Conservation (phyloP, 2,329 filamentous ascomycete genomes). For the Dactylella cylindrospora region DNA sequence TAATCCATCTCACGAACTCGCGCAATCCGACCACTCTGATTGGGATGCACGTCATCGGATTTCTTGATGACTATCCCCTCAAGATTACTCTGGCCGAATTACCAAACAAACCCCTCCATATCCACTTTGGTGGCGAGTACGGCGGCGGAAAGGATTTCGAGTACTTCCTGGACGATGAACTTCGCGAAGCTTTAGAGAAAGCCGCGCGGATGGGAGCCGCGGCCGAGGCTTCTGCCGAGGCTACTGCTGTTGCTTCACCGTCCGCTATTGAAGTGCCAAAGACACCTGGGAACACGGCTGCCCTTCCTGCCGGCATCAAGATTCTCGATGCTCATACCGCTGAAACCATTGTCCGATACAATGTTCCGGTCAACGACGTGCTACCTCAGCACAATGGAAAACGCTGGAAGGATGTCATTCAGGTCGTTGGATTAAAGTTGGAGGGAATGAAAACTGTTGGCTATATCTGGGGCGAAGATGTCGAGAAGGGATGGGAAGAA, state of each 20-base stretch:
- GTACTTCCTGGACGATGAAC: slow-evolving; percentile 18
- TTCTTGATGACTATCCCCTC: slow-evolving; percentile 25
- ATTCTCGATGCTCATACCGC: slow-evolving; percentile 18
- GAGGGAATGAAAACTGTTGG: slow-evolving; percentile 18
- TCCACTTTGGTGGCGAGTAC: slow-evolving; percentile 21
- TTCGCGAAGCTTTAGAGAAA: slow-evolving; percentile 8
- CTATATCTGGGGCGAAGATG: slow-evolving; percentile 25
- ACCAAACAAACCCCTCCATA: slow-evolving; percentile 8
- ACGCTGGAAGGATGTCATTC: slow-evolving; percentile 15
- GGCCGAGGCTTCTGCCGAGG: too few relatives aligned
- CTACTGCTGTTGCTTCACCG: too few relatives aligned
- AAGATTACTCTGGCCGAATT: slow-evolving; percentile 2
- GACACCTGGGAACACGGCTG: too few relatives aligned
- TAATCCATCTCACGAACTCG: slow-evolving; percentile 13
- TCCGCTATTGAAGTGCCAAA: too few relatives aligned
- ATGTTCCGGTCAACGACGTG: slow-evolving; percentile 17
- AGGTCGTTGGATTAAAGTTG: slow-evolving; percentile 6
- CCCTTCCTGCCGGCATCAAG: too few relatives aligned
- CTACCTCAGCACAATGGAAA: slow-evolving; percentile 22
- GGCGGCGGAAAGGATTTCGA: slow-evolving; percentile 29
- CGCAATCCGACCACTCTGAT: slow-evolving; percentile 12
- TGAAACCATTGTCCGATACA: slow-evolving; percentile 9
- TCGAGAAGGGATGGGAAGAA: slow-evolving; percentile 13
- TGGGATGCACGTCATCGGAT: slow-evolving; percentile 26
- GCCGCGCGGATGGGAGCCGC: not conserved